Evolutionary conservation across 139 green algal genomes (phyloP).

Genomic region (Chlorella sorokiniana): DNA sequence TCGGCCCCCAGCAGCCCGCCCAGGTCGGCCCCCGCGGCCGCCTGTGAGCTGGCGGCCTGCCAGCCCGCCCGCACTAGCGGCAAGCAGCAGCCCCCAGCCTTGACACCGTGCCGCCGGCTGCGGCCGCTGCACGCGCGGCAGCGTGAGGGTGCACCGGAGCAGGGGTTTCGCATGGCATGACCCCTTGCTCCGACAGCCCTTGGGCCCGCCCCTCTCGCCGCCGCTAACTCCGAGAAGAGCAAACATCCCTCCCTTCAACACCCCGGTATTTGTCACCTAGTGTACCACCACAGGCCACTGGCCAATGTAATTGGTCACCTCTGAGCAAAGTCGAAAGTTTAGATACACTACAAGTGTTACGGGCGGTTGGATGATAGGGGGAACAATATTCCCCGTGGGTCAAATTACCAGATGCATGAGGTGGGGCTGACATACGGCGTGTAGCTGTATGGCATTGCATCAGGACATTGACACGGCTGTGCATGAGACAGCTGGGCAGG

Average conservation of each 20-base stretch:
- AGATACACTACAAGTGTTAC: too few relatives aligned
- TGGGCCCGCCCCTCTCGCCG: background rate
- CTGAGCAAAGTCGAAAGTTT: background rate
- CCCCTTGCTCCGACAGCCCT: background rate
- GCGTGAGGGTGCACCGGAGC: background rate
- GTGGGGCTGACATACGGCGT: too few relatives aligned
- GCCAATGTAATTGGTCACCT: background rate
- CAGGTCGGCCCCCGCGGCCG: conserved; percentile 38
- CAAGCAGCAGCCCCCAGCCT: background rate
- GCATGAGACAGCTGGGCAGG: too few relatives aligned
- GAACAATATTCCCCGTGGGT: too few relatives aligned
- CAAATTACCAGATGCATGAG: too few relatives aligned
- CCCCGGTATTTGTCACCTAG: background rate
- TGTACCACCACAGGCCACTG: background rate
- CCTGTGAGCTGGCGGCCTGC: conserved; percentile 22
- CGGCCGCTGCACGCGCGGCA: background rate
- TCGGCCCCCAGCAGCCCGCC: conserved; percentile 73
- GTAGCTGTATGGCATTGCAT: too few relatives aligned
- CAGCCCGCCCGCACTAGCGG: background rate
- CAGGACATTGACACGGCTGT: too few relatives aligned
- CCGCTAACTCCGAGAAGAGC: background rate
- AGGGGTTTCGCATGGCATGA: background rate
- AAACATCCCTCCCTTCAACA: background rate
- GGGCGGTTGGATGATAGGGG: too few relatives aligned
- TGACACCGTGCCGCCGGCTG: background rate